Evolutionary conservation across 2,329 filamentous ascomycete species (phyloP), one percentile per base, ranked within the genome.

Genomic region (Cladorrhinum sp.): DNA sequence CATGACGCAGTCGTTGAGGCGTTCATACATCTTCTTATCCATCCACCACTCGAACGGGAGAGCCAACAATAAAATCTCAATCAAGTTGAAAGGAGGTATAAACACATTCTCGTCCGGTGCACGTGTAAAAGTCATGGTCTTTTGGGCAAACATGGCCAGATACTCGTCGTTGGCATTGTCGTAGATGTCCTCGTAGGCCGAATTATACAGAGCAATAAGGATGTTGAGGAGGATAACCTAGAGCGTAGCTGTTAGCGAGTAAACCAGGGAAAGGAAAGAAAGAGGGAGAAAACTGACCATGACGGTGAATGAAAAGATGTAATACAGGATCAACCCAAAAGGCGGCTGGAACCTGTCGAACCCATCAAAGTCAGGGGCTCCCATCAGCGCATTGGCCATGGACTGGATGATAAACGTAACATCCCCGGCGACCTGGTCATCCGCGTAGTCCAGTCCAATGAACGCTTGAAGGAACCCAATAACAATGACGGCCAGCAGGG

Each of bases 101-200:
- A 95, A 99, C 58, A 99, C 95, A 68, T 99, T 99, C 74, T 99
- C 95, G 69, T 99, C 95, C 0, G 95, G 95, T 0, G 95, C 95
- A 53, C 95, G 91, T 18, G 98, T 91, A 70, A 97, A 99, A 70
- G 96, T 92, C 83, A 98, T 91, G 0, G 95, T 97, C 76, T 96
- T 96, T 67, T 96, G 90, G 0, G 91, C 84, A 75, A 96, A 97
- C 2, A 98, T 84, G 0, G 92, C 93, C 73, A 99, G 87, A 75
- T 92, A 99, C 74, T 99, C 95, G 74, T 99, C 95, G 66, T 92
- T 89, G 3, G 95, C 92, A 71, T 99, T 93, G 50, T 90, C 88
- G 69, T 93, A 96, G 62, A 97, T 96, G 74, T 96, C 92, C 71
- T 96, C 90, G 72, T 99, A 98, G 1, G 95, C 92, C 51, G 89